Conservation (phyloP, 495 filamentous ascomycete genomes). For the Tuber magnatum region DNA sequence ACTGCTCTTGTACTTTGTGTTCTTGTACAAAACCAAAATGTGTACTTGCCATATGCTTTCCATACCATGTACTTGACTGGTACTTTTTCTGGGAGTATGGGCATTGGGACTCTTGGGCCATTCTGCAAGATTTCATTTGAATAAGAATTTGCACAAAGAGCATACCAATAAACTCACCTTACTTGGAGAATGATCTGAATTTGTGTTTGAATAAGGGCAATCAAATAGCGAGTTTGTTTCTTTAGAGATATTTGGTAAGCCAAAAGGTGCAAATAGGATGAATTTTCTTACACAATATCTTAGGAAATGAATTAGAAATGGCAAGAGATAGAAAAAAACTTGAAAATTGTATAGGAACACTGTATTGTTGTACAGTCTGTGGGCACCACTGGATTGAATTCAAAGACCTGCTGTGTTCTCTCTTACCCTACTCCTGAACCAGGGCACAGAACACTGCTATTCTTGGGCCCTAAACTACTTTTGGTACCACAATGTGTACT, state of each 20-base stretch:
- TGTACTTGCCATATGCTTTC: not conserved
- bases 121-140: not conserved
- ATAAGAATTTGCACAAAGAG: not conserved
- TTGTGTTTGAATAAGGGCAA: not conserved
- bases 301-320: too few relatives aligned
- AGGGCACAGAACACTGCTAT: too few relatives aligned
- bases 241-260: not conserved
- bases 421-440: too few relatives aligned
- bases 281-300: too few relatives aligned
- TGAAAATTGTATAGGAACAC: too few relatives aligned
- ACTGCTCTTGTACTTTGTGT: not conserved
- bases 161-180: not conserved
- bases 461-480: too few relatives aligned
- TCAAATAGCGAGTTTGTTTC: not conserved
- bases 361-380: too few relatives aligned
- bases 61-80: not conserved
- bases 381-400: too few relatives aligned
- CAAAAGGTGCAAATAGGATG: not conserved
- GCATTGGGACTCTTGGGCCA: too few relatives aligned
- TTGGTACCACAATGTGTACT: not conserved
- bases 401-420: too few relatives aligned
- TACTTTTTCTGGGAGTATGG: not conserved
- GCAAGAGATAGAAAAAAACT: too few relatives aligned
- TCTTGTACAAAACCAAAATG: not conserved
- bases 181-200: not conserved